Conservation (phyloP, 495 filamentous ascomycete genomes). For the Penicillium paxilli region DNA sequence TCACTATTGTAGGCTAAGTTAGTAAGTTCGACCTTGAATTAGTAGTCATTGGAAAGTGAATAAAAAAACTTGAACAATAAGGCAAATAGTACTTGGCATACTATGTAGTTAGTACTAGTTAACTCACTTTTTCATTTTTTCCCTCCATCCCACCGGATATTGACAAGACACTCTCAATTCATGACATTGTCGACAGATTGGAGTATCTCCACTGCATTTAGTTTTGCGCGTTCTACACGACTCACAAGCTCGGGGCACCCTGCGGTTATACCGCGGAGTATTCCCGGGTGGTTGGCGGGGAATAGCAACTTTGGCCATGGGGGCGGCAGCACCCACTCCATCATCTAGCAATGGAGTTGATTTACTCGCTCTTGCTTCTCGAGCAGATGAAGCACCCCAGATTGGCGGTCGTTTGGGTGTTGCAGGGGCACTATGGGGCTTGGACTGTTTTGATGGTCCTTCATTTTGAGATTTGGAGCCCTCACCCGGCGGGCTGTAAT, state of each 20-base stretch:
- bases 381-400: slow-evolving; percentile 1
- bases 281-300: slow-evolving; percentile 36
- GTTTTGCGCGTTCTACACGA: slow-evolving; percentile 69
- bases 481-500: slow-evolving; percentile 5
- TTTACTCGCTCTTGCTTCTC: background rate
- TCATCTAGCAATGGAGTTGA: slow-evolving; percentile 8
- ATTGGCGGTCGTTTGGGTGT: slow-evolving; percentile 8
- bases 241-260: slow-evolving; percentile 63
- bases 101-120: too few relatives aligned
- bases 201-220: slow-evolving; percentile 60
- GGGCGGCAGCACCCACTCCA: background rate
- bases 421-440: slow-evolving; percentile 17
- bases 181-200: slow-evolving; percentile 57
- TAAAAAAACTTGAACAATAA: background rate
- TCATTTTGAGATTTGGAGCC: slow-evolving; percentile 4
- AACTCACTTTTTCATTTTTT: slow-evolving; percentile 57
- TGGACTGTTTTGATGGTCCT: slow-evolving; percentile 2
- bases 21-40: background rate
- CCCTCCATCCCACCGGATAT: slow-evolving; percentile 60
- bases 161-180: slow-evolving; percentile 51
- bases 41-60: background rate
- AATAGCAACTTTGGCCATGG: slow-evolving; percentile 46
- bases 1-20: slow-evolving; percentile 25
- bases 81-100: background rate
- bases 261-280: slow-evolving; percentile 38